A percentile compares a stretch with the other conserved stretches of the same genome.
These are phyloP conservation scores for Sergeia podlipaevii DNA, from an alignment of 208 protist genomes.

Conservation along the genomic window DNA sequence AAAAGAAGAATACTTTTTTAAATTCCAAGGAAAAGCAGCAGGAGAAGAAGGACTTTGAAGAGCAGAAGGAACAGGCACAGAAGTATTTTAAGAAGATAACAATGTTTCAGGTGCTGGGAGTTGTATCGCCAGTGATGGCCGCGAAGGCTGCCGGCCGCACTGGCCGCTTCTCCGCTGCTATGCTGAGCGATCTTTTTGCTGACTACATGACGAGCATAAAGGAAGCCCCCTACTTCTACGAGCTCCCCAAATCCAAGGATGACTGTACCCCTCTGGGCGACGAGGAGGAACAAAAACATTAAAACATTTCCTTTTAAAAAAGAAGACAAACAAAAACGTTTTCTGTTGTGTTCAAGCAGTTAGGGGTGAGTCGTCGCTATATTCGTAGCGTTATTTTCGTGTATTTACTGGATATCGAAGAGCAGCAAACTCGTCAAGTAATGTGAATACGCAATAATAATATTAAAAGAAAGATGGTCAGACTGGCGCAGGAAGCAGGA, in stretches of 20 bases:
- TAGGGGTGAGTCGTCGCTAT: too few species aligned
- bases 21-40: conserved; percentile 11
- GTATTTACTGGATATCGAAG: too few species aligned
- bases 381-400: too few species aligned
- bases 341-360: too few species aligned
- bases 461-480: too few species aligned
- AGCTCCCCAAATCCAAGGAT: neutral
- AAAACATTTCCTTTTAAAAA: neutral
- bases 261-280: too few species aligned
- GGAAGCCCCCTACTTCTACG: conserved; percentile 4
- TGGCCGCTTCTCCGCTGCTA: conserved; percentile 35
- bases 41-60: conserved; percentile 10
- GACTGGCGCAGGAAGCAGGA: too few species aligned
- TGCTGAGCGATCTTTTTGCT: conserved; percentile 32
- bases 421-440: too few species aligned
- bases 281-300: neutral
- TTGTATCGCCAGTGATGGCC: conserved; percentile 23
- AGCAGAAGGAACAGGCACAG: conserved; percentile 4
- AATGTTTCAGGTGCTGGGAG: conserved; percentile 19
- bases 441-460: too few species aligned
- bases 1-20: neutral
- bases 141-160: conserved; percentile 16
- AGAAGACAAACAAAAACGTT: conserved; percentile 1
- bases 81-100: conserved; percentile 29
- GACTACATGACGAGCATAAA: conserved; percentile 24